Conservation (phyloP, 148 eudicot species). For the Dysphania ambrosioides region DNA sequence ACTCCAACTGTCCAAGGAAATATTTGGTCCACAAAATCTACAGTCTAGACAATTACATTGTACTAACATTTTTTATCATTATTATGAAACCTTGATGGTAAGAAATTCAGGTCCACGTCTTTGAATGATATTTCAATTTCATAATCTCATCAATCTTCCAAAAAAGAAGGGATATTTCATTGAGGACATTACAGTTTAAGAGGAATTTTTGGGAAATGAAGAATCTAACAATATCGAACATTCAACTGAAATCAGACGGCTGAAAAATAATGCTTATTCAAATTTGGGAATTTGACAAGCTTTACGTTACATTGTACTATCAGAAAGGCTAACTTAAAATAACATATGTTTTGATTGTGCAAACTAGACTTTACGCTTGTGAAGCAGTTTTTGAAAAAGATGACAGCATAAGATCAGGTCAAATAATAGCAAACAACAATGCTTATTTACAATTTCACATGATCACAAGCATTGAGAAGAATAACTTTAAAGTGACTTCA, state of each 20-base stretch:
- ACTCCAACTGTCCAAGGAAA: background rate
- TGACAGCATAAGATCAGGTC: background rate
- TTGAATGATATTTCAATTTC: too few species aligned
- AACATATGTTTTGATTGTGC: background rate
- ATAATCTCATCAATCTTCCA: too few species aligned
- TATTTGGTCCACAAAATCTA: background rate
- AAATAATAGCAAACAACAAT: background rate
- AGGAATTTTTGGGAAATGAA: too few species aligned
- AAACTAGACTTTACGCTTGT: background rate
- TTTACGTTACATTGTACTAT: background rate
- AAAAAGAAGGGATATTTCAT: too few species aligned
- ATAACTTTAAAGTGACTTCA: background rate
- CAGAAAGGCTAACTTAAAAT: too few species aligned
- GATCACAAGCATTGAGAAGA: background rate
- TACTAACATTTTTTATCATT: too few species aligned
- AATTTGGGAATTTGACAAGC: background rate
- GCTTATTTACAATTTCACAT: background rate
- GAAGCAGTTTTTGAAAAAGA: background rate
- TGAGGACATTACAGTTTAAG: too few species aligned
- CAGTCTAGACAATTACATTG: too few species aligned
- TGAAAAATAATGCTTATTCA: background rate
- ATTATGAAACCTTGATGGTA: too few species aligned
- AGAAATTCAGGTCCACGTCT: too few species aligned
- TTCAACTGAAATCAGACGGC: background rate
- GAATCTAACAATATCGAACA: background rate